phyloP scores from a whole-genome alignment of 1,139 yeast species.

The Saccharomyces hybrid region DNA sequence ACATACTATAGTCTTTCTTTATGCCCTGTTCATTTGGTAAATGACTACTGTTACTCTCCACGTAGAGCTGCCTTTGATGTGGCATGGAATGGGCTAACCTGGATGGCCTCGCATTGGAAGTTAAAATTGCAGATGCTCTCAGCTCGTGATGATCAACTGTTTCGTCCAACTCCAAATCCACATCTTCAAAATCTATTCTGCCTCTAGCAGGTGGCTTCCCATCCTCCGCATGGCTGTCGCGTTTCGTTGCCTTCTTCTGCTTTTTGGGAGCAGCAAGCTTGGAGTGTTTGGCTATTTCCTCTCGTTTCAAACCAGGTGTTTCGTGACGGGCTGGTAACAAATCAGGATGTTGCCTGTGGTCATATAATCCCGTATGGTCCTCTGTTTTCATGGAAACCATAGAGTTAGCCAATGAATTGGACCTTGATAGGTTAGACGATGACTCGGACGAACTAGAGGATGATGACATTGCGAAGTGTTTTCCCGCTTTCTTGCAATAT shows the following conservation, averaged over 20 bases:
- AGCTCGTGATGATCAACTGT: constrained; percentile 6
- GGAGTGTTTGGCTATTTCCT: constrained; percentile 17
- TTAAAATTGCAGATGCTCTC: constrained; percentile 3
- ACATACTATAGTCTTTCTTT: neutral
- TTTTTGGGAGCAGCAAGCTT: neutral
- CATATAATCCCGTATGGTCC: constrained; percentile 42
- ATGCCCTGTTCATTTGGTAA: constrained; percentile 5
- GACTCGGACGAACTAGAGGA: constrained; percentile 4
- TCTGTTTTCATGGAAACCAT: constrained; percentile 34
- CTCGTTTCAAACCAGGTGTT: neutral
- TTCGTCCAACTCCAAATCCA: constrained; percentile 15
- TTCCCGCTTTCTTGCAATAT: neutral
- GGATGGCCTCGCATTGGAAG: constrained; percentile 17
- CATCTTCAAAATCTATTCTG: constrained; percentile 2
- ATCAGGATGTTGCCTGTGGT: constrained; percentile 48
- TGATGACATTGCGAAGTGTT: neutral
- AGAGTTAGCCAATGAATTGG: constrained; percentile 22
- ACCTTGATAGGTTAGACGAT: constrained; percentile 14
- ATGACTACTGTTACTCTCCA: neutral
- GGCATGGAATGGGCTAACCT: constrained; percentile 18
- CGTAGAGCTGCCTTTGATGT: constrained; percentile 7
- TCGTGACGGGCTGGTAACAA: constrained; percentile 14
- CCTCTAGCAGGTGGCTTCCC: neutral
- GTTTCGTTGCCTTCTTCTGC: neutral
- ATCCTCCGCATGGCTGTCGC: neutral